Conservation (phyloP, 192 early-diverging fungal species). For the Coemansia sp. region DNA sequence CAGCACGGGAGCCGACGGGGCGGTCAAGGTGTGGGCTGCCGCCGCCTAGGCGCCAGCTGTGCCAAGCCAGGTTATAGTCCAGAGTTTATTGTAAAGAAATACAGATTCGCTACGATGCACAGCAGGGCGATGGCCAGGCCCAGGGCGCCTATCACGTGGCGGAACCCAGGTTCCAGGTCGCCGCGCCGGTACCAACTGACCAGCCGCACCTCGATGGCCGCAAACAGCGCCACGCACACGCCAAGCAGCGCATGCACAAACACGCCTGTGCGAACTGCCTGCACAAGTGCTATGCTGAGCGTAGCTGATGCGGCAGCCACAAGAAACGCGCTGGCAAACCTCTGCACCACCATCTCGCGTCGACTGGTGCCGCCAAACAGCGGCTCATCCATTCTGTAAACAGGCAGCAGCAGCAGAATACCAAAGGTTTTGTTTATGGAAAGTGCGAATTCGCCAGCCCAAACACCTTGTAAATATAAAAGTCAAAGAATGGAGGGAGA, state of each 20-base stretch:
- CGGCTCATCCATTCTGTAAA: conserved; percentile 47
- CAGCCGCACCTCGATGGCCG: conserved; percentile 47
- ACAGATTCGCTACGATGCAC: conserved; percentile 49
- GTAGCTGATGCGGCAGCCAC: conserved; percentile 16
- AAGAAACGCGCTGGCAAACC: conserved; percentile 32
- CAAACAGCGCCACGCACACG: conserved; percentile 22
- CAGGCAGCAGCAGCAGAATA: too few relatives aligned
- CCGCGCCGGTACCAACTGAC: conserved; percentile 58
- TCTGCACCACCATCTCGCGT: conserved; percentile 48
- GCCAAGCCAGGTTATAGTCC: neutral
- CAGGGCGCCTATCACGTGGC: conserved; percentile 37
- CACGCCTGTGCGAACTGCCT: conserved; percentile 19
- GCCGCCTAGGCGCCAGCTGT: too few relatives aligned
- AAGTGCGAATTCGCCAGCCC: too few relatives aligned
- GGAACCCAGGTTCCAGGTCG: conserved; percentile 57
- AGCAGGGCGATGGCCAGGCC: conserved; percentile 36
- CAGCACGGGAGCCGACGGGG: conserved; percentile 79
- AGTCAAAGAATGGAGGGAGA: neutral
- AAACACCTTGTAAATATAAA: neutral
- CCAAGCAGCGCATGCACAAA: conserved; percentile 37
- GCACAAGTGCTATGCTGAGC: conserved; percentile 18
- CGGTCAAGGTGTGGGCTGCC: conserved; percentile 68
- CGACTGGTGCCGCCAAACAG: conserved; percentile 55
- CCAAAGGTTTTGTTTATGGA: too few relatives aligned
- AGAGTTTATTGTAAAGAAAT: conserved; percentile 38